Evolutionary conservation across 306 rosid species (phyloP).

Genomic region (Sicyos baderoa): DNA sequence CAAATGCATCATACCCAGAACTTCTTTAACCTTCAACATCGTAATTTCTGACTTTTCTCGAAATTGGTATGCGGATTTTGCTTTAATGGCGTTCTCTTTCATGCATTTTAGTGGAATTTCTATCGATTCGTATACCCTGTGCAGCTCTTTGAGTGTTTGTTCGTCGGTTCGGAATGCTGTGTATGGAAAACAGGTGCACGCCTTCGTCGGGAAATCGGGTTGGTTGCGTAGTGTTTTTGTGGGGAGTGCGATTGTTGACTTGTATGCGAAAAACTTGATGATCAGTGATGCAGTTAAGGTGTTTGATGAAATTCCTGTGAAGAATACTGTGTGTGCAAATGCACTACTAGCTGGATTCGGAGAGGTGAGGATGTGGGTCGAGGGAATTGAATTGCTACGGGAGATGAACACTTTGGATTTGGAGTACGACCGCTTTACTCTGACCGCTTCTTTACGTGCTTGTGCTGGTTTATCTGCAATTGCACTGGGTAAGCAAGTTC

Average conservation of each 20-base stretch:
- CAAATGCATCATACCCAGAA: constrained; percentile 44
- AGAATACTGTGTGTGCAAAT: constrained; percentile 59
- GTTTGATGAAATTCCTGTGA: constrained; percentile 73
- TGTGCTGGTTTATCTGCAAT: constrained; percentile 56
- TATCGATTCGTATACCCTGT: constrained; percentile 53
- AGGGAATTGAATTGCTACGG: constrained; percentile 43
- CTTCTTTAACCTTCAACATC: constrained; percentile 41
- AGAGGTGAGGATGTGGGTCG: constrained; percentile 52
- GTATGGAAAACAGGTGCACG: constrained; percentile 50
- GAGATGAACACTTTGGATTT: constrained; percentile 49
- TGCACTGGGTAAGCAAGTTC: constrained; percentile 59
- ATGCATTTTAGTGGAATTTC: constrained; percentile 47
- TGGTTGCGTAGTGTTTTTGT: constrained; percentile 58
- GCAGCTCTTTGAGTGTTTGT: constrained; percentile 52
- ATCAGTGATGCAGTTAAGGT: constrained; percentile 39
- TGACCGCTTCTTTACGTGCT: constrained; percentile 53
- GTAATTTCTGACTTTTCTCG: constrained; percentile 38
- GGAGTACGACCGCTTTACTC: constrained; percentile 51
- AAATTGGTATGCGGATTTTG: constrained; percentile 39
- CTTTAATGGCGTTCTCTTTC: constrained; percentile 41
- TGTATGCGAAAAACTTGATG: constrained; percentile 38
- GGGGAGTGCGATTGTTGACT: constrained; percentile 59
- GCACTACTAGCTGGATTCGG: constrained; percentile 54
- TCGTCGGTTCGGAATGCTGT: constrained; percentile 31
- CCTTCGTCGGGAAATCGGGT: constrained; percentile 43